Evolutionary conservation across 768 basidiomycete species (phyloP).

Genomic region (Mycena latifolia): DNA sequence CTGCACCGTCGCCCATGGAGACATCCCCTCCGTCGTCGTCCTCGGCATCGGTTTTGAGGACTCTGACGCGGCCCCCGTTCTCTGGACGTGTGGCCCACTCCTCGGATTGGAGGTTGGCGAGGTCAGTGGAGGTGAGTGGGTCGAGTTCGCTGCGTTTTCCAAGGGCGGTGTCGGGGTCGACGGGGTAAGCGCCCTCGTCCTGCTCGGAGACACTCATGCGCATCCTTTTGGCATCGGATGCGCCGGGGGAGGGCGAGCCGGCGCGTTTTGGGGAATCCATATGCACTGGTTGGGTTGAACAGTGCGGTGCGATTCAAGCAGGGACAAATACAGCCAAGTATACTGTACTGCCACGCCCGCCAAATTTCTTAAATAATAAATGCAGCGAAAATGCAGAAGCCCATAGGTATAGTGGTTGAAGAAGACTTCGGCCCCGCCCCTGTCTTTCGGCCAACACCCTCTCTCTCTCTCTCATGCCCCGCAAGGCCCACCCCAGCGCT

Average conservation of each 20-base stretch:
- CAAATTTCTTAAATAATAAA: no score
- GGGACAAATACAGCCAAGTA: no score
- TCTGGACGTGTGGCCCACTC: constrained; percentile 54
- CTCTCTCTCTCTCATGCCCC: no score
- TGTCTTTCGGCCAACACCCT: no score
- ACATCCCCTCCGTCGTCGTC: constrained; percentile 81
- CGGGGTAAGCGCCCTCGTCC: constrained; percentile 75
- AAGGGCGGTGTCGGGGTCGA: constrained; percentile 82
- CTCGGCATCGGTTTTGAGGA: constrained; percentile 62
- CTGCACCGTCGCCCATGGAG: constrained; percentile 84
- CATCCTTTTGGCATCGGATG: constrained; percentile 69
- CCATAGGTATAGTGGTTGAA: no score
- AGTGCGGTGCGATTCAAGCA: no score
- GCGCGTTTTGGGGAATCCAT: constrained; percentile 80
- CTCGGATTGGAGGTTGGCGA: constrained; percentile 77
- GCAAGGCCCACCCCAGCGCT: no score
- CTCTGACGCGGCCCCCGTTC: constrained; percentile 57
- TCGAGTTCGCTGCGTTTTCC: constrained; percentile 93
- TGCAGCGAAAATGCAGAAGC: no score
- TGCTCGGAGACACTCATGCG: constrained; percentile 66
- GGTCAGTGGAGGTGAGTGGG: constrained; percentile 82
- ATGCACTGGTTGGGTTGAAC: background rate
- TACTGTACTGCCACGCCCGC: no score
- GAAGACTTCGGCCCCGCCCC: no score
- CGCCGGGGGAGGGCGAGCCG: constrained; percentile 65